These are phyloP conservation scores for Pleoardoris graminearum DNA, from an alignment of 2,329 filamentous ascomycete genomes.

Conservation along the genomic window DNA sequence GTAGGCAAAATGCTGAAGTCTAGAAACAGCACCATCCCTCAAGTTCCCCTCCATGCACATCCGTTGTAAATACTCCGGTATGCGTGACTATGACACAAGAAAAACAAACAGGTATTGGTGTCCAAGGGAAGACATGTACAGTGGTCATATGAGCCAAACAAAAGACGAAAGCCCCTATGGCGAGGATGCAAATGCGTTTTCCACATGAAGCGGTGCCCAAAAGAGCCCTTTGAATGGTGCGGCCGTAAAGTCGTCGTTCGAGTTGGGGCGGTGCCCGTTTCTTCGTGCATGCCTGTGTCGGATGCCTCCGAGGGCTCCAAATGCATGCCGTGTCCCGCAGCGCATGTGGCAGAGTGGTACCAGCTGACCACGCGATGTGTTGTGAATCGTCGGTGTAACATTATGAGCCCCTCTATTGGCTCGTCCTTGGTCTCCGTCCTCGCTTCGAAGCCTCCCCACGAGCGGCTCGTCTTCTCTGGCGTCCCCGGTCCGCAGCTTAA, in stretches of 20 bases:
- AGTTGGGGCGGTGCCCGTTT: conserved; percentile 9
- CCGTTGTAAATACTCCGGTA: not conserved
- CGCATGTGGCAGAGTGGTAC: conserved; percentile 10
- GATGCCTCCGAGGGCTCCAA: conserved; percentile 1
- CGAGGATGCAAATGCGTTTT: not conserved
- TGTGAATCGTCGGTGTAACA: conserved; percentile 9
- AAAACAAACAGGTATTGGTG: conserved; percentile 15
- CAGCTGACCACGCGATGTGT: conserved; percentile 5
- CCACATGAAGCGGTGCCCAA: not conserved
- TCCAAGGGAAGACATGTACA: not conserved
- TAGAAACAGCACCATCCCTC: not conserved
- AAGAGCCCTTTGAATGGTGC: not conserved
- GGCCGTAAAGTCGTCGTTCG: conserved; percentile 18
- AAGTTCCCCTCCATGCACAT: not conserved
- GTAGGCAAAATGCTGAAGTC: not conserved
- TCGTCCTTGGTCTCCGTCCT: not conserved
- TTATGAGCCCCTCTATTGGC: conserved; percentile 3
- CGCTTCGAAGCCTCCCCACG: conserved; percentile 5
- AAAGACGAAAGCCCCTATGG: not conserved
- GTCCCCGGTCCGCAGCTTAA: not conserved
- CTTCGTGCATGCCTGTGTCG: conserved; percentile 2
- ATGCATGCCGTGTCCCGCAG: conserved; percentile 1
- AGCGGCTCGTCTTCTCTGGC: not conserved
- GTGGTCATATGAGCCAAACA: not conserved
- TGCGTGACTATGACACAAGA: conserved; percentile 9